Evolutionary conservation across 352 stramenopile species (phyloP), one percentile per base, ranked within the genome.

Genomic region (Phytophthora citrophthora): DNA sequence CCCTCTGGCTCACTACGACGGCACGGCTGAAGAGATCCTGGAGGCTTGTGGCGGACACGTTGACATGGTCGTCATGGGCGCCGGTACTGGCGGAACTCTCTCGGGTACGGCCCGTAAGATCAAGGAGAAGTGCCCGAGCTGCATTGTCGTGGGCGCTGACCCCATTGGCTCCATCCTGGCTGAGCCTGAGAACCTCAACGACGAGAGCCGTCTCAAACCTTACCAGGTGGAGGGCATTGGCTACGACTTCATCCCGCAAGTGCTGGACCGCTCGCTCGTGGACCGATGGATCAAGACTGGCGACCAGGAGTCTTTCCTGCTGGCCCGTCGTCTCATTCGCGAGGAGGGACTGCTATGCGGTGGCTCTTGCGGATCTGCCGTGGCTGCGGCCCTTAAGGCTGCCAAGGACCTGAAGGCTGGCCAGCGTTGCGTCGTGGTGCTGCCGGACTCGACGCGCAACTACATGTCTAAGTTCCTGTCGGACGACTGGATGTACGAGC

Each of bases 391-490:
- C 2, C 64, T 99, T 2, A 79, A 89, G 39, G 89, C 87, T 11
- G 95, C 94, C n/a, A 89, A 93, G 45, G 66, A 85, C 46, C 84
- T 98, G 29, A 86, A 84, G 48, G 73, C 80, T 23, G 95, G 91
- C 26, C 90, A 99, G 69, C 85, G 89, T 31, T 98, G 91, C 67
- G 96, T 99, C 6, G 93, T 99, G 5, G 88, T 99, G 46, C 77
- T 99, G 13, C 94, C 96, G 0, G 96, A 99, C 78, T 98, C 88
- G 49, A 97, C 97, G 27, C 83, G 96, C 41, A 99, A 99, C 81
- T 99, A 99, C 91, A 99, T 99, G 95, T 98, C 91, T 73, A 99
- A 99, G 83, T 98, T 97, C 60, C 68, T 99, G 24, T 96, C 81
- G 50, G 94, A 99, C 76, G 90, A 98, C 74, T 99, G 96, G 96